phyloP scores from a whole-genome alignment of 2,329 filamentous ascomycete genomes.

The Pseudogymnoascus sp. region DNA sequence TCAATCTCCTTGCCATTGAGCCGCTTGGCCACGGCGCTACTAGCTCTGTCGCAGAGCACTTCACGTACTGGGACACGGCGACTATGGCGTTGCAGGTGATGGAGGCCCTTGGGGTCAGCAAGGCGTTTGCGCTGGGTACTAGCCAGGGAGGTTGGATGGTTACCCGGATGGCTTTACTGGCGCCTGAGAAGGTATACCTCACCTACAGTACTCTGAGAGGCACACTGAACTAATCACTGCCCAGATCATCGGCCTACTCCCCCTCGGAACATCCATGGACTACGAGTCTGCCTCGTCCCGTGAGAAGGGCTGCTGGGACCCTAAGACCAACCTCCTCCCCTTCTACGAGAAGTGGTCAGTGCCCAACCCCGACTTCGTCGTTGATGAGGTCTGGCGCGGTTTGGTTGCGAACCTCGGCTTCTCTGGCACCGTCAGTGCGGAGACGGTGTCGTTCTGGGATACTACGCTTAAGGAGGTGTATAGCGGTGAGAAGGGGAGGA shows the following conservation, averaged over 20 bases:
- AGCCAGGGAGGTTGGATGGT: conserved; percentile 48
- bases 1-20: conserved; percentile 46
- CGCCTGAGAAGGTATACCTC: conserved; percentile 37
- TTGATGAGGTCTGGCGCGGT: conserved; percentile 40
- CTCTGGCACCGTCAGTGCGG: conserved; percentile 32
- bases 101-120: conserved; percentile 40
- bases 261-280: conserved; percentile 47
- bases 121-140: conserved; percentile 44
- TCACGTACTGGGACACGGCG: conserved; percentile 50
- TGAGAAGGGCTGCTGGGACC: conserved; percentile 43
- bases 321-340: conserved; percentile 33
- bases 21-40: conserved; percentile 46
- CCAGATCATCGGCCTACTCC: conserved; percentile 41
- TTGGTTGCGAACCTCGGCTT: conserved; percentile 41
- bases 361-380: conserved; percentile 40
- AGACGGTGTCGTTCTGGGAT: conserved; percentile 39
- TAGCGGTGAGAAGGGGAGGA: conserved; percentile 42
- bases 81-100: conserved; percentile 49
- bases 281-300: conserved; percentile 42
- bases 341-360: conserved; percentile 38
- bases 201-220: too few species aligned
- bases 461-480: conserved; percentile 40
- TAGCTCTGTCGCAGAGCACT: conserved; percentile 34
- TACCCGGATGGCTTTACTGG: conserved; percentile 43
- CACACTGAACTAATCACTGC: background rate